Evolutionary conservation across 176 grass and related monocot species (phyloP), one percentile per base, ranked within the genome.

Genomic region (Secale cereale): DNA sequence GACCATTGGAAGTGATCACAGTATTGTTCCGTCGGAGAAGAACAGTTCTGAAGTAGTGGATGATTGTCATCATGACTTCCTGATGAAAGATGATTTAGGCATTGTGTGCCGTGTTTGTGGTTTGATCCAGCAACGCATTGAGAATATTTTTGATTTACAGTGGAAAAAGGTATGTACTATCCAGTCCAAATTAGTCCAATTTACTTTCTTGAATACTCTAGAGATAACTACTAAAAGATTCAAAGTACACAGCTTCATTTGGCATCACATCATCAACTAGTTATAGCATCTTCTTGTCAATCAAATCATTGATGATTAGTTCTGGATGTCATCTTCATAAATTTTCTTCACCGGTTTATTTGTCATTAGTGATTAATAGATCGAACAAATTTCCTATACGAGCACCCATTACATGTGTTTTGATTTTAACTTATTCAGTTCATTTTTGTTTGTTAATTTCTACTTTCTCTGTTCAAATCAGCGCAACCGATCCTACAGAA

Each of bases 31-130:
- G 59, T 65, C 16, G 10, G 73, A 83, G 29, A 85, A 78, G 30
- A 84, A 76, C 75, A 79, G 27, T 70, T 70, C 23, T 63, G 52
- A 89, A 59, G 77, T 23, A 1, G 89, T 85, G 20, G 80, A 81
- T 68, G 81, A 86, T 31, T 97, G 94, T 52, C 59, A 69, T 22
- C 94, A 94, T 87, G 81, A 86, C n/a, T 88, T 59, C 61, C 17
- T 82, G 27, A 43, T 90, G 81, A 85, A 92, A 87, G 94, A 94
- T 86, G 85, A 97, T 50, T 69, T 92, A 22, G 92, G 92, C 10
- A 76, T 91, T 36, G 90, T 94, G n/a, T 97, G 94, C 54, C 90
- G 87, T 72, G 71, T 92, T 70, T 97, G 94, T 87, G 94, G 94
- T 77, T 80, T 94, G 28, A 94, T 97, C 85, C 80, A 92, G 77